A percentile compares a stretch with the other conserved stretches of the same genome.
phyloP scores from a whole-genome alignment of 2,329 filamentous ascomycete genomes.

The Cadophora malorum region DNA sequence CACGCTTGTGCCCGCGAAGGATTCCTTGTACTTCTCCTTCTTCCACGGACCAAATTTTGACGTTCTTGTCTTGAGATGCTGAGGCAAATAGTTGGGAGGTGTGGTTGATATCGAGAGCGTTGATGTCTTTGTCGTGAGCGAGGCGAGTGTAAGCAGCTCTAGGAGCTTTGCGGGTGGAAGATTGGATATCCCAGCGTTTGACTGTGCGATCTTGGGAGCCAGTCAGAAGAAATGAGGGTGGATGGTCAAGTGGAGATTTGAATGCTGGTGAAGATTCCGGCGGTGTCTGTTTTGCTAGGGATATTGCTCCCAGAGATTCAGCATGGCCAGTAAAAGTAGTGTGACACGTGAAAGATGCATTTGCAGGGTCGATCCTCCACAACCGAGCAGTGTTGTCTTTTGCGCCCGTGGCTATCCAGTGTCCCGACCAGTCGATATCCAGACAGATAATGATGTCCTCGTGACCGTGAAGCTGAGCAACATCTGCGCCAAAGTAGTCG shows the following conservation, averaged over 20 bases:
- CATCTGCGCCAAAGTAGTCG: constrained; percentile 86
- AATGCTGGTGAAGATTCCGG: constrained; percentile 72
- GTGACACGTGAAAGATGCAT: constrained; percentile 78
- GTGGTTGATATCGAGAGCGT: constrained; percentile 84
- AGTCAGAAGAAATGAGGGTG: constrained; percentile 84
- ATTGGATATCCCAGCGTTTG: constrained; percentile 86
- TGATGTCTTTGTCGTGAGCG: constrained; percentile 98
- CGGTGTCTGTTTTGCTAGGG: constrained; percentile 75
- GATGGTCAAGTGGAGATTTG: constrained; percentile 76
- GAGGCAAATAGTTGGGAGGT: constrained; percentile 86
- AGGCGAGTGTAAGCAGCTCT: constrained; percentile 86
- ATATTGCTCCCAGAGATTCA: constrained; percentile 90
- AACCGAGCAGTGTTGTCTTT: constrained; percentile 95
- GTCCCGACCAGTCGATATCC: constrained; percentile 94
- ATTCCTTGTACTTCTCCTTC: constrained; percentile 92
- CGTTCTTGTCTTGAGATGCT: constrained; percentile 93
- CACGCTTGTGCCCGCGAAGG: constrained; percentile 87
- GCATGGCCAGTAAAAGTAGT: constrained; percentile 89
- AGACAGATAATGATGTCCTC: constrained; percentile 95
- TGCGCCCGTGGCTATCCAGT: constrained; percentile 94
- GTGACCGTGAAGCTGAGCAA: constrained; percentile 86
- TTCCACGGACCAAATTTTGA: constrained; percentile 94
- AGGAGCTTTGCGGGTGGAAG: constrained; percentile 57
- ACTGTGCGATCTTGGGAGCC: constrained; percentile 95
- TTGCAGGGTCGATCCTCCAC: constrained; percentile 83